Evolutionary conservation across 1,284 basidiomycete genomes (phyloP), one percentile per base, ranked within the genome.

Genomic region (Cryptococcus sp.): DNA sequence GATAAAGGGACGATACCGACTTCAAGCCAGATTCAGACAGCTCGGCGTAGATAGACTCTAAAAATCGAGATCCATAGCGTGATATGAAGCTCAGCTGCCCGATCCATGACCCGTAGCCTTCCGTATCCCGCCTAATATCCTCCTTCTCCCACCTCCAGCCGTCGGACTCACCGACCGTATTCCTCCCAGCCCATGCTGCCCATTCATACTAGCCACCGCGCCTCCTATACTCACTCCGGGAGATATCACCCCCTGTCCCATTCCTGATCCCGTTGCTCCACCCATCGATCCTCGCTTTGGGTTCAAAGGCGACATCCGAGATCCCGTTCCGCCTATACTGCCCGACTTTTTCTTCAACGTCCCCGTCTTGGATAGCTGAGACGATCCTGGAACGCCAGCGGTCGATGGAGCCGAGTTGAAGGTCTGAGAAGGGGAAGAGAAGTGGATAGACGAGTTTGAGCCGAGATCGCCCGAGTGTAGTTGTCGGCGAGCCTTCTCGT

Each of bases 401-500:
- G 49, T 47, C 18, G 40, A 48, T 28, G 47, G 45, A 24, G 49
- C 54, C 34, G 38, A 47, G 33, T 42, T 51, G 46, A 57, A 60
- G 14, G 56, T 66, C 37, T 66, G 60, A 3, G 65, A 68, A 9
- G 69, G 64, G 1, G 64, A 64, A 0, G 61, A 60, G 33, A 61
- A 72, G 49, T 70, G 69, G 12, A 62, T 54, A 22, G 57, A 65
- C 19, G 52, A 60, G 19, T 48, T 43, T 0, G 62, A 53, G 24
- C 52, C 54, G 49, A 61, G 25, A 28, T 69, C 66, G 22, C 57
- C 55, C 1, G 61, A 58, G 35, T 65, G 57, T 0, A 67, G 59
- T 43, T 64, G 82, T 42, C 89, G 77, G 18, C 89, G 80, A 1
- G 87, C 81, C 63, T 90, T 91, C 73, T 94, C 90, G 65, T 94